Base-by-base conservation (phyloP, 2,329 filamentous ascomycete species). In the Aspergillus arachidicola region DNA sequence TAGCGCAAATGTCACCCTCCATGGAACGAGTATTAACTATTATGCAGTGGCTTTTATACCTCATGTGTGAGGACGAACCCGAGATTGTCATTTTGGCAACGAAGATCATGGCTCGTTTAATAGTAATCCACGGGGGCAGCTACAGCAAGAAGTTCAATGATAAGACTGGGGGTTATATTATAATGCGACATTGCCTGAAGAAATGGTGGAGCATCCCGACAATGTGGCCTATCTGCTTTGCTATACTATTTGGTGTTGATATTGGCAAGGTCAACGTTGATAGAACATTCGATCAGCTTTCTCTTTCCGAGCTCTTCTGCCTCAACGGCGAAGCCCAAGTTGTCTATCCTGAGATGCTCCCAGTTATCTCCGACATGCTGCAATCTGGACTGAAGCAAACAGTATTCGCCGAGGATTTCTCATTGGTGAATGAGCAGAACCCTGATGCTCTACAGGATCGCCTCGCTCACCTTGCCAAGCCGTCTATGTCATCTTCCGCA, bases 151-250 rank as follows among this genome's bases (percentile, higher is more conserved):
- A 97, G 72, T 97, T 99, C 68, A 85, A 89, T 16, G 86, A 89
- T 23, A 97, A 96, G 78, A 93, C 91, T 12, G 92, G 93, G 34
- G 96, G 96, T 1, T 97, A 97, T 75, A 84, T 85, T 38, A 91
- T 97, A 65, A 90, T 98, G 87, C 91, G 91, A 43, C 86, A 91
- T 71, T 87, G 92, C 36, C 80, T 99, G 4, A 93, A 90, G 72
- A 84, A 89, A 71, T 97, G 94, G 88, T 99, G 95, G 94, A 89
- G 92, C 71, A 86, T 93, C 19, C 87, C 93, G 2, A 87, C 88
- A 0, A 79, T 98, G 30, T 98, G 95, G 95, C 89, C 90, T 0
- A 89, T 95, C 50, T 93, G 91, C 73, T 92, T 99, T 77, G 89
- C 92, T 59, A 91, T 98, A 26, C 79, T 99, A 2, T 97, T 99